Percentiles rank a stretch among this genome's conserved stretches.
Conservation (phyloP, 768 basidiomycete species). For the Chalciporus sphaerocephalus region DNA sequence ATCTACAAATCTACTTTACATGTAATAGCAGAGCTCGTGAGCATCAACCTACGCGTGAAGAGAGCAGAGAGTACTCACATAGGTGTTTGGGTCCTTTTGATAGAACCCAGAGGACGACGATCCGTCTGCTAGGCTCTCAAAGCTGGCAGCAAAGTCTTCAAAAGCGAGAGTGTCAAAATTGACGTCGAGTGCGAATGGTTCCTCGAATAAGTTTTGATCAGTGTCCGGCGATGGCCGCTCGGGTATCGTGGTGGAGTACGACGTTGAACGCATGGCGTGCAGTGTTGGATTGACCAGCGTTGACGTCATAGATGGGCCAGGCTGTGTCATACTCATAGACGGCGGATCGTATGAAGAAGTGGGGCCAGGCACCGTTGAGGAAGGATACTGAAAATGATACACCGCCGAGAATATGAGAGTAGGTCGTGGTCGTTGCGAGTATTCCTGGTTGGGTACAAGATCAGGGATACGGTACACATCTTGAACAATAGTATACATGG, state of each 20-base stretch:
- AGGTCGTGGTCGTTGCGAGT: constrained; percentile 22
- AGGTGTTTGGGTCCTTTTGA: constrained; percentile 31
- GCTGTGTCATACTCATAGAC: constrained; percentile 9
- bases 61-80: constrained; percentile 25
- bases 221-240: not conserved
- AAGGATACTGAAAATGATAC: constrained; percentile 51
- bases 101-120: constrained; percentile 24
- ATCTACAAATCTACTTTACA: constrained; percentile 11
- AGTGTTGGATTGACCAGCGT: constrained; percentile 1
- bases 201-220: constrained; percentile 26
- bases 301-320: constrained; percentile 17
- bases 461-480: constrained; percentile 43
- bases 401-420: constrained; percentile 50
- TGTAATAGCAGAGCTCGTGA: constrained; percentile 18
- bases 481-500: constrained; percentile 62
- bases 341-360: constrained; percentile 9
- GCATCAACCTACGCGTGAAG: not conserved
- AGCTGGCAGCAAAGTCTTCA: constrained; percentile 22
- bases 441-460: constrained; percentile 17
- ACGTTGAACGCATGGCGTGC: constrained; percentile 1
- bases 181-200: constrained; percentile 30
- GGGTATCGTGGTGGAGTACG: not conserved
- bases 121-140: constrained; percentile 14
- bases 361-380: constrained; percentile 5
- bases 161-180: constrained; percentile 24